A percentile compares a stretch with the other conserved stretches of the same genome.
These are phyloP conservation scores for Boletus rubescentipes DNA, from an alignment of 768 basidiomycete genomes.

Conservation along the genomic window DNA sequence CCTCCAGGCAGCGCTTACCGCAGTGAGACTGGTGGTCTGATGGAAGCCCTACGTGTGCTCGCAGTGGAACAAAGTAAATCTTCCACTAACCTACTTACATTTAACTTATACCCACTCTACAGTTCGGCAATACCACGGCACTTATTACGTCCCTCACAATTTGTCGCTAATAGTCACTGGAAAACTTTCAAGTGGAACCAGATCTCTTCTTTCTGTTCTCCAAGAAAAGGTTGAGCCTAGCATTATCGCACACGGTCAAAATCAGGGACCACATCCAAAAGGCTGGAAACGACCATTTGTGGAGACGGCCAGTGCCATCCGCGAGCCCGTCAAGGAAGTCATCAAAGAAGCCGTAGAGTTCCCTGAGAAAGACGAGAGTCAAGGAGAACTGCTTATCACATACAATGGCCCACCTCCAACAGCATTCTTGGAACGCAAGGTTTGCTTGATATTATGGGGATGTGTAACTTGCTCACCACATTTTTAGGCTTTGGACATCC, in stretches of 20 bases:
- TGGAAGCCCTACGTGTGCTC: slow-evolving; percentile 85
- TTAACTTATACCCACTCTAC: slow-evolving; percentile 18
- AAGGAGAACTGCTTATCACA: slow-evolving; percentile 79
- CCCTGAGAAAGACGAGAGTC: slow-evolving; percentile 94
- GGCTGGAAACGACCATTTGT: slow-evolving; percentile 95
- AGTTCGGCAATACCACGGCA: slow-evolving; percentile 89
- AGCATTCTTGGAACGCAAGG: slow-evolving; percentile 72
- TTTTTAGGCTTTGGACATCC: slow-evolving; percentile 73
- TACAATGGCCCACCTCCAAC: slow-evolving; percentile 78
- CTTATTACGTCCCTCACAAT: slow-evolving; percentile 94
- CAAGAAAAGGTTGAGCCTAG: slow-evolving; percentile 82
- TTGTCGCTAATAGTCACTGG: slow-evolving; percentile 86
- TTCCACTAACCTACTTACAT: background rate
- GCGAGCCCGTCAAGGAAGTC: slow-evolving; percentile 51
- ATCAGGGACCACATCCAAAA: slow-evolving; percentile 63
- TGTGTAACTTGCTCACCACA: background rate
- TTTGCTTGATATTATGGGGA: slow-evolving; percentile 22
- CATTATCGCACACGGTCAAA: slow-evolving; percentile 73
- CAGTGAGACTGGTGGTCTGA: slow-evolving; percentile 95
- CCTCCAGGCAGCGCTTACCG: slow-evolving; percentile 84
- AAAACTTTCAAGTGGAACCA: slow-evolving; percentile 74
- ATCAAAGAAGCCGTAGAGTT: slow-evolving; percentile 77
- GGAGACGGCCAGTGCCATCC: slow-evolving; percentile 76
- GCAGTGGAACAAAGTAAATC: slow-evolving; percentile 82
- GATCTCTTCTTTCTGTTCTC: slow-evolving; percentile 75